Conservation (phyloP, 305 asterid genomes). For the Plantago coronopus region DNA sequence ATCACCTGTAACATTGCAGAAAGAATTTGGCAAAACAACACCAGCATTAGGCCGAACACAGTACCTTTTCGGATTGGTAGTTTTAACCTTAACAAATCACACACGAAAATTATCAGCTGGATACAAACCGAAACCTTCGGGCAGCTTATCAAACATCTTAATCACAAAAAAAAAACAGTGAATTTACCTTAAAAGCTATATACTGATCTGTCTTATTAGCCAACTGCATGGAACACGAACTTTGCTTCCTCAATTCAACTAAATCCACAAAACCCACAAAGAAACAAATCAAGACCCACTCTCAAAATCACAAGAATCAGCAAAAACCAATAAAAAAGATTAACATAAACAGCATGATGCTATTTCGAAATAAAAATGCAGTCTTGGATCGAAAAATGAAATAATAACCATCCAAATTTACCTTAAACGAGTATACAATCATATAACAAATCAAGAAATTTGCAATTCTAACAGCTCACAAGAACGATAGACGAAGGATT, state of each 20-base stretch:
- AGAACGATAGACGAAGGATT: not conserved
- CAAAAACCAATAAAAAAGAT: slow-evolving; percentile 9
- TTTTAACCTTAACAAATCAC: slow-evolving; percentile 53
- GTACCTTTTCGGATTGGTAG: slow-evolving; percentile 78
- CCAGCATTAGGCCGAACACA: slow-evolving; percentile 87
- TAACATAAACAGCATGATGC: too few species aligned
- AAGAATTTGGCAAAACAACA: slow-evolving; percentile 56
- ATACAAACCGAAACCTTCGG: not conserved
- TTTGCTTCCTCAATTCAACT: slow-evolving; percentile 86
- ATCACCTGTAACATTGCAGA: slow-evolving; percentile 72
- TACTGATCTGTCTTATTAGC: slow-evolving; percentile 67
- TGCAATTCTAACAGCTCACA: not conserved
- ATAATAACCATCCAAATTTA: slow-evolving; percentile 5
- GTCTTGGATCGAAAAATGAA: slow-evolving; percentile 11
- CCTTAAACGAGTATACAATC: slow-evolving; percentile 23
- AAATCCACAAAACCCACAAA: slow-evolving; percentile 20
- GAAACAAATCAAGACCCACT: slow-evolving; percentile 17
- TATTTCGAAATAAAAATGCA: not conserved
- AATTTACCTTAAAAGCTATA: slow-evolving; percentile 70
- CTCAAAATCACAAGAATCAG: slow-evolving; percentile 8
- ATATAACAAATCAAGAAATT: slow-evolving; percentile 14
- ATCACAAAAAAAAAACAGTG: slow-evolving; percentile 8
- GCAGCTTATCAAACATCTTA: slow-evolving; percentile 6
- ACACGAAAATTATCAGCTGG: slow-evolving; percentile 12
- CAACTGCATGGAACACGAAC: slow-evolving; percentile 75